These are phyloP conservation scores for Blastosporella zonata DNA, from an alignment of 1,284 basidiomycete genomes.

Conservation along the genomic window DNA sequence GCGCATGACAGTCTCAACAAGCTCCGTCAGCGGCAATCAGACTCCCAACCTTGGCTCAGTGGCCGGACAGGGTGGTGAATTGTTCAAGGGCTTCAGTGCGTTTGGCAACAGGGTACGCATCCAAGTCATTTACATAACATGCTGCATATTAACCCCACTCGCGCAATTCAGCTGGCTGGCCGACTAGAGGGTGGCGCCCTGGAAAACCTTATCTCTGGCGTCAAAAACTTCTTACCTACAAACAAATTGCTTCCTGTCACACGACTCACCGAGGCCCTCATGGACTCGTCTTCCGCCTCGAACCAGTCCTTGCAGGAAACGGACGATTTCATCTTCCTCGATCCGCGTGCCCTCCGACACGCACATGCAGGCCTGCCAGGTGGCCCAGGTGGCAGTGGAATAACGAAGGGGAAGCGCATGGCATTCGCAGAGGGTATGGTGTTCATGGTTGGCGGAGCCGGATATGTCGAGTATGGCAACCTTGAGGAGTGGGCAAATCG, in stretches of 20 bases:
- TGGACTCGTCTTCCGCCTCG: constrained; percentile 92
- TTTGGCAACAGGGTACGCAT: constrained; percentile 80
- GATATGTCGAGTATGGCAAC: constrained; percentile 97
- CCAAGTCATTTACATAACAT: not conserved
- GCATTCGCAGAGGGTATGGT: constrained; percentile 89
- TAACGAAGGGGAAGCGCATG: constrained; percentile 61
- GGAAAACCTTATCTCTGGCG: constrained; percentile 95
- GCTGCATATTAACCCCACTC: not conserved
- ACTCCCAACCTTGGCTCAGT: constrained; percentile 72
- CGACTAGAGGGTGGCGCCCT: constrained; percentile 92
- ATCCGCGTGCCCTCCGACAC: constrained; percentile 78
- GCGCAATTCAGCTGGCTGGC: constrained; percentile 71
- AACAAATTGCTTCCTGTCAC: constrained; percentile 95
- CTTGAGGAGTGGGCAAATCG: constrained; percentile 86
- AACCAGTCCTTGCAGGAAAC: constrained; percentile 94
- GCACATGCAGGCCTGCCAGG: constrained; percentile 48
- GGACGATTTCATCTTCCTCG: constrained; percentile 94
- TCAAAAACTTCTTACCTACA: constrained; percentile 96
- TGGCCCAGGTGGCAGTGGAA: constrained; percentile 47
- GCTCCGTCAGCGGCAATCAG: constrained; percentile 54
- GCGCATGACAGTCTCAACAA: constrained; percentile 79
- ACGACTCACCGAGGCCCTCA: constrained; percentile 90
- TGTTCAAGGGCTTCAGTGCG: constrained; percentile 91
- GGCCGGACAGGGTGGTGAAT: constrained; percentile 67
- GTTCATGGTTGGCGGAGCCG: constrained; percentile 95